These are phyloP conservation scores for Rhododendron williamsianum DNA, from an alignment of 148 eudicot genomes.

Conservation along the genomic window DNA sequence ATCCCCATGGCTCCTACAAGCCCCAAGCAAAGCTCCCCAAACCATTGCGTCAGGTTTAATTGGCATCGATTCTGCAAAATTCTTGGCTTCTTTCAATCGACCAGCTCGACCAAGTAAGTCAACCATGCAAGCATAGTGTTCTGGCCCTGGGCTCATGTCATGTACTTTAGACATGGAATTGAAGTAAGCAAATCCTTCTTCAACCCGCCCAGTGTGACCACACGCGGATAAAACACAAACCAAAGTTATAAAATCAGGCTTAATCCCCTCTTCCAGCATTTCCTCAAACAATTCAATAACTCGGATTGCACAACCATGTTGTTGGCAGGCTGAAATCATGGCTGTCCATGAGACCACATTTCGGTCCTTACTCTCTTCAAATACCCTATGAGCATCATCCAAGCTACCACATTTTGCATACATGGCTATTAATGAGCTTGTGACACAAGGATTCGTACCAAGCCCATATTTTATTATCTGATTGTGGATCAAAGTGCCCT, in stretches of 20 bases:
- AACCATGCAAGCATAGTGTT: conserved; percentile 53
- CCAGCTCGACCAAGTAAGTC: conserved; percentile 63
- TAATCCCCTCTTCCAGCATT: conserved; percentile 25
- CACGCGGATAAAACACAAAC: conserved; percentile 50
- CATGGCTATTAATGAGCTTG: conserved; percentile 44
- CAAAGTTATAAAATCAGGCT: conserved; percentile 38
- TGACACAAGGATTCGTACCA: conserved; percentile 20
- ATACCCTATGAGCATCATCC: conserved; percentile 31
- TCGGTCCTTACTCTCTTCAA: conserved; percentile 21
- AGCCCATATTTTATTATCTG: conserved; percentile 39
- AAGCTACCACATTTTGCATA: conserved; percentile 47
- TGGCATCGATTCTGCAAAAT: conserved; percentile 44
- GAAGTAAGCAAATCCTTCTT: conserved; percentile 46
- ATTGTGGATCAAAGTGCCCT: conserved; percentile 36
- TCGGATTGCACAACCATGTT: conserved; percentile 19
- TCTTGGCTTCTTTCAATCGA: conserved; percentile 38
- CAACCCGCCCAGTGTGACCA: conserved; percentile 43
- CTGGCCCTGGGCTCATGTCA: conserved; percentile 32
- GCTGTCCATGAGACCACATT: conserved; percentile 26
- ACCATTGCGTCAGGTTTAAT: conserved; percentile 38
- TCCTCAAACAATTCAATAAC: conserved; percentile 22
- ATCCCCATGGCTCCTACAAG: conserved; percentile 42
- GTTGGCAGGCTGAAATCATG: conserved; percentile 30
- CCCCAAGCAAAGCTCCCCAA: conserved; percentile 55
- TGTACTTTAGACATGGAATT: conserved; percentile 27